A percentile compares a stretch with the other conserved stretches of the same genome.
These are phyloP conservation scores for Aspergillus taichungensis DNA, from an alignment of 495 filamentous ascomycete species.

Conservation along the genomic window DNA sequence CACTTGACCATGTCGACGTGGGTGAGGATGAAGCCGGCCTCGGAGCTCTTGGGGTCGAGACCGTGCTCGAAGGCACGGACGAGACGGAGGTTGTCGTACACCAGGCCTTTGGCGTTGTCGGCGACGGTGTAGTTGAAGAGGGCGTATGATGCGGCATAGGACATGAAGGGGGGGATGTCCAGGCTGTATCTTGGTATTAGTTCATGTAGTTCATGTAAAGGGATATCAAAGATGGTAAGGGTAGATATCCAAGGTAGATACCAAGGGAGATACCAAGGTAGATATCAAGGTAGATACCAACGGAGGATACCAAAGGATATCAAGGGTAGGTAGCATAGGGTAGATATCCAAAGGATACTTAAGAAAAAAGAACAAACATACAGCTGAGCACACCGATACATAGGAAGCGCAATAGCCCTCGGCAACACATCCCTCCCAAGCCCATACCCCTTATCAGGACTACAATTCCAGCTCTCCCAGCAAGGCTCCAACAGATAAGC, in stretches of 20 bases:
- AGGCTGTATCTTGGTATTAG: slow-evolving; percentile 17
- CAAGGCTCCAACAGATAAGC: slow-evolving; percentile 93
- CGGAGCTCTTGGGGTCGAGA: slow-evolving; percentile 75
- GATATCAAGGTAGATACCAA: no score
- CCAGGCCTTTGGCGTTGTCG: slow-evolving; percentile 53
- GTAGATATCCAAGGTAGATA: no score
- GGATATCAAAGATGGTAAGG: background rate
- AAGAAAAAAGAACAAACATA: slow-evolving; percentile 39
- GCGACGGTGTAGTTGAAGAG: slow-evolving; percentile 79
- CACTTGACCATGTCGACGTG: slow-evolving; percentile 80
- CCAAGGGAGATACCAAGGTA: no score
- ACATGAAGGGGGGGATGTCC: slow-evolving; percentile 73
- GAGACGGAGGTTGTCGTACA: slow-evolving; percentile 69
- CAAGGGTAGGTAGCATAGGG: no score
- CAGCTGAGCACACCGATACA: slow-evolving; percentile 70
- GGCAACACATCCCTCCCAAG: slow-evolving; percentile 65
- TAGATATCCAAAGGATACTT: no score
- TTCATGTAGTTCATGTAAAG: slow-evolving; percentile 1
- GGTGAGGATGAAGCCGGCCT: slow-evolving; percentile 81
- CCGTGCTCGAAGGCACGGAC: slow-evolving; percentile 86
- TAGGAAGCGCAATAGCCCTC: slow-evolving; percentile 58
- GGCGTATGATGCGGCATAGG: slow-evolving; percentile 85
- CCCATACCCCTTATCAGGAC: slow-evolving; percentile 59
- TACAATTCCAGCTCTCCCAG: slow-evolving; percentile 57
- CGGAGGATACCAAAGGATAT: no score